Conservation (phyloP, 257 asterid genomes). For the Solanum appendiculatum region DNA sequence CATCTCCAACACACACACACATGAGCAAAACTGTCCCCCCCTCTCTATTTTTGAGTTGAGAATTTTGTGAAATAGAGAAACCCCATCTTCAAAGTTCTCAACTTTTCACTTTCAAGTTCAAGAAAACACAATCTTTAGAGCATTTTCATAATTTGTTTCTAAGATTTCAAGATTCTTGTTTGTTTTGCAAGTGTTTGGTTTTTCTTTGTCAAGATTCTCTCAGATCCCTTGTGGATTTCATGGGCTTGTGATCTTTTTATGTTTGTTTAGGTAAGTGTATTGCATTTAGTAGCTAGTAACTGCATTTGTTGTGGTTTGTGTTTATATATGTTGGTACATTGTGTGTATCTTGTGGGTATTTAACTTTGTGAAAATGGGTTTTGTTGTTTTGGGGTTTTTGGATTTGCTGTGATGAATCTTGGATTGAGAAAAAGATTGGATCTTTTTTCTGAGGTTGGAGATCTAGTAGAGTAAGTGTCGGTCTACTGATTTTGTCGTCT, state of each 20-base stretch:
- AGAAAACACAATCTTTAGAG: neutral
- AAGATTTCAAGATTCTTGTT: neutral
- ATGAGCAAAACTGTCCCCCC: neutral
- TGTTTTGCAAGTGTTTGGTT: neutral
- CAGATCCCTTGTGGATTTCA: conserved; percentile 29
- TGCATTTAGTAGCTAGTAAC: neutral
- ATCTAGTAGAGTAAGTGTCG: conserved; percentile 12
- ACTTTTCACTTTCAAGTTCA: neutral
- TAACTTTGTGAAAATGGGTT: neutral
- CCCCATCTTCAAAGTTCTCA: neutral
- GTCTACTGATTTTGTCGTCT: neutral
- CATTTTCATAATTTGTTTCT: neutral
- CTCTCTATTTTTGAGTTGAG: neutral
- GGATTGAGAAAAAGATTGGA: conserved; percentile 21
- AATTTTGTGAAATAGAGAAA: neutral
- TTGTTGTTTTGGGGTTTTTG: conserved; percentile 7
- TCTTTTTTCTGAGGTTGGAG: conserved; percentile 22
- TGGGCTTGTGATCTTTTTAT: conserved; percentile 20
- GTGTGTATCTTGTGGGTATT: neutral
- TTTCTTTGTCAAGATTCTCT: conserved; percentile 1
- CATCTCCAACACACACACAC: neutral
- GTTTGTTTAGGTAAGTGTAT: conserved; percentile 18
- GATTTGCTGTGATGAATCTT: conserved; percentile 13
- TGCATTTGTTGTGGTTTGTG: neutral
- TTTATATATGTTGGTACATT: neutral